phyloP scores from a whole-genome alignment of 495 filamentous ascomycete genomes.

The Trichoderma orchidacearum region DNA sequence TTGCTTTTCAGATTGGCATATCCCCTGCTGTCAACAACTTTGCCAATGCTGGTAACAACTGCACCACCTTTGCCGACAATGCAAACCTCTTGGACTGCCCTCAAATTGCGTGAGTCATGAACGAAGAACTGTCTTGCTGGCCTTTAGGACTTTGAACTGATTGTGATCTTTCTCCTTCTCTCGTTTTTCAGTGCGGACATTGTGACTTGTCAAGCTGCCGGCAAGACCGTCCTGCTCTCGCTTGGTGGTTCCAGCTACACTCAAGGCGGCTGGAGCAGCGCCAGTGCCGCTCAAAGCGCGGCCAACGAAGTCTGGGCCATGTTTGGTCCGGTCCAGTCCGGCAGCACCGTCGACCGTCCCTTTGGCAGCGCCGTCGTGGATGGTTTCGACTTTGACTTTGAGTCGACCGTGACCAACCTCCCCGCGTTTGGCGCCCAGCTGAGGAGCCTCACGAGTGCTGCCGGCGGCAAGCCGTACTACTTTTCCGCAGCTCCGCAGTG shows the following conservation, averaged over 20 bases:
- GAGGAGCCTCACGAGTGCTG: slow-evolving; percentile 34
- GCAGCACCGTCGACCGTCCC: slow-evolving; percentile 33
- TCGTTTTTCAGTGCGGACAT: slow-evolving; percentile 35
- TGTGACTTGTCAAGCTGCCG: slow-evolving; percentile 44
- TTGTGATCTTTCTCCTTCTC: too few relatives aligned
- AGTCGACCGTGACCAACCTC: slow-evolving; percentile 34
- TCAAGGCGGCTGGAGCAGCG: slow-evolving; percentile 47
- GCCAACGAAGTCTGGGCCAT: slow-evolving; percentile 52
- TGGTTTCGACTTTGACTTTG: slow-evolving; percentile 62
- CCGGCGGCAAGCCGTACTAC: slow-evolving; percentile 33
- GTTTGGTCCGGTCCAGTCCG: slow-evolving; percentile 39
- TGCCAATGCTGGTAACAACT: slow-evolving; percentile 41
- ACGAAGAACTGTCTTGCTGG: background rate
- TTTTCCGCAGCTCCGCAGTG: slow-evolving; percentile 58
- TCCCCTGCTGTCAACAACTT: slow-evolving; percentile 46
- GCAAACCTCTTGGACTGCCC: slow-evolving; percentile 44
- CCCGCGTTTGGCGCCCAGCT: slow-evolving; percentile 41
- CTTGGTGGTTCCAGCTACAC: slow-evolving; percentile 51
- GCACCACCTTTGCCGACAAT: slow-evolving; percentile 40
- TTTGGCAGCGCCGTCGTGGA: slow-evolving; percentile 52
- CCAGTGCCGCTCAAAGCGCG: slow-evolving; percentile 35
- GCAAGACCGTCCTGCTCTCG: slow-evolving; percentile 55
- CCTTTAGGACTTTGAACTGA: background rate
- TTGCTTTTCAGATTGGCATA: slow-evolving; percentile 48
- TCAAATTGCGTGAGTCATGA: slow-evolving; percentile 36